Evolutionary conservation across 2,329 filamentous ascomycete species (phyloP).

Genomic region (Talaromyces albobiverticillius): DNA sequence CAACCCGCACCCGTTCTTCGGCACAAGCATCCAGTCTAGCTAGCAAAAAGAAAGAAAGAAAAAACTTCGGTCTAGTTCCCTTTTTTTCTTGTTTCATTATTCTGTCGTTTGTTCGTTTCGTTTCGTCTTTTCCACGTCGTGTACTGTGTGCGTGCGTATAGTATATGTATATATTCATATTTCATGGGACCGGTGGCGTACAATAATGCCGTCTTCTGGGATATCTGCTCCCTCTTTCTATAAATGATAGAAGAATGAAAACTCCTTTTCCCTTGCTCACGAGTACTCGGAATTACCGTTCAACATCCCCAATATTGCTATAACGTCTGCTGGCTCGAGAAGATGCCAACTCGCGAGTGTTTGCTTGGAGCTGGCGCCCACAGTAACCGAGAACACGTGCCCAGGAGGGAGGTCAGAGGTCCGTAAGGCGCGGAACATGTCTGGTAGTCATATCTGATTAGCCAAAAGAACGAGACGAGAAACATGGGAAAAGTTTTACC

Average conservation of each 20-base stretch:
- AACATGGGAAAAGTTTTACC: constrained; percentile 53
- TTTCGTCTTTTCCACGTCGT: background rate
- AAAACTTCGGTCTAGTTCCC: background rate
- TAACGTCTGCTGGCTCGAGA: constrained; percentile 82
- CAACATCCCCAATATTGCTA: constrained; percentile 61
- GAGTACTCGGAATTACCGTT: constrained; percentile 38
- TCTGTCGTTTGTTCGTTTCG: background rate
- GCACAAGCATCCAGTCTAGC: background rate
- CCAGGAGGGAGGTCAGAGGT: constrained; percentile 56
- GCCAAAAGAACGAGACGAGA: background rate
- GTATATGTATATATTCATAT: background rate
- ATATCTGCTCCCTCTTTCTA: background rate
- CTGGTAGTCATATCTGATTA: constrained; percentile 36
- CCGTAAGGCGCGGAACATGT: constrained; percentile 78
- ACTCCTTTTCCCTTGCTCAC: background rate
- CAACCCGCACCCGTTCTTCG: background rate
- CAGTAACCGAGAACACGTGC: constrained; percentile 84
- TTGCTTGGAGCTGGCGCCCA: constrained; percentile 87
- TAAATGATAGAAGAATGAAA: background rate
- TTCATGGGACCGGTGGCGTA: background rate
- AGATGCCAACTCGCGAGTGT: constrained; percentile 89
- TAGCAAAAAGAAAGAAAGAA: background rate
- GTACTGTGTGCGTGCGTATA: background rate
- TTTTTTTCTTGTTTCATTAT: background rate
- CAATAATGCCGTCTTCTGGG: background rate